These are phyloP conservation scores for Aspergillus incahuasiensis DNA, from an alignment of 495 filamentous ascomycete genomes.

Conservation along the genomic window DNA sequence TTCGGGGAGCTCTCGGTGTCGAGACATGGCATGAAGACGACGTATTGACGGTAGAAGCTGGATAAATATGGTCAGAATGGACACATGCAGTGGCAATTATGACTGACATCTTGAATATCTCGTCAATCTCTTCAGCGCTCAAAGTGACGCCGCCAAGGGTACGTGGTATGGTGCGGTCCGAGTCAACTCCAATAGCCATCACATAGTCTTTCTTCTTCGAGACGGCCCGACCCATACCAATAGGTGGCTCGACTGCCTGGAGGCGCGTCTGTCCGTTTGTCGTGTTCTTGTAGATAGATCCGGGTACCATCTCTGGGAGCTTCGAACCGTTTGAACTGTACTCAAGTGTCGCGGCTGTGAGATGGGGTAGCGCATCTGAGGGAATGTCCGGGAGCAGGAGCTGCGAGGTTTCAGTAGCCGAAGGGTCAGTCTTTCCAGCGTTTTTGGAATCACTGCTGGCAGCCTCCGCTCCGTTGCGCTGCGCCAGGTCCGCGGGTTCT, in stretches of 20 bases:
- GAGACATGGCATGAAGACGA: constrained; percentile 43
- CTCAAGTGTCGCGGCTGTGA: neutral
- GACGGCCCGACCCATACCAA: neutral
- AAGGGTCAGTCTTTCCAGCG: neutral
- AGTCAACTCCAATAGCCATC: neutral
- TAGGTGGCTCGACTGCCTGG: neutral
- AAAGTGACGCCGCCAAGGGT: constrained; percentile 27
- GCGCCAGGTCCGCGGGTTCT: neutral
- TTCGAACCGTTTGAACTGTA: neutral
- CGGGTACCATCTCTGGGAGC: neutral
- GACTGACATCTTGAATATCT: constrained; percentile 31
- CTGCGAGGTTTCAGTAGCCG: neutral
- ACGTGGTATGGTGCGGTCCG: constrained; percentile 15
- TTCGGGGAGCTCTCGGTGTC: constrained; percentile 37
- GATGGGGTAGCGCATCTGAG: neutral
- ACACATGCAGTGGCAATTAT: neutral
- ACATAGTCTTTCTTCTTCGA: neutral
- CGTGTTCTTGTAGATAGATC: neutral
- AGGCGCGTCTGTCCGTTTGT: neutral
- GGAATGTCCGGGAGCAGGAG: neutral
- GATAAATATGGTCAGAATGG: neutral
- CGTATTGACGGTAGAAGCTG: constrained; percentile 47
- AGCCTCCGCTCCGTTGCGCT: neutral
- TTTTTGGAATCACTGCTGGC: neutral
- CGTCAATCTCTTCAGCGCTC: constrained; percentile 32